A percentile compares a stretch with the other conserved stretches of the same genome.
Evolutionary conservation across 2,329 filamentous ascomycete species (phyloP).

Genomic region (Colletotrichum spinosum): DNA sequence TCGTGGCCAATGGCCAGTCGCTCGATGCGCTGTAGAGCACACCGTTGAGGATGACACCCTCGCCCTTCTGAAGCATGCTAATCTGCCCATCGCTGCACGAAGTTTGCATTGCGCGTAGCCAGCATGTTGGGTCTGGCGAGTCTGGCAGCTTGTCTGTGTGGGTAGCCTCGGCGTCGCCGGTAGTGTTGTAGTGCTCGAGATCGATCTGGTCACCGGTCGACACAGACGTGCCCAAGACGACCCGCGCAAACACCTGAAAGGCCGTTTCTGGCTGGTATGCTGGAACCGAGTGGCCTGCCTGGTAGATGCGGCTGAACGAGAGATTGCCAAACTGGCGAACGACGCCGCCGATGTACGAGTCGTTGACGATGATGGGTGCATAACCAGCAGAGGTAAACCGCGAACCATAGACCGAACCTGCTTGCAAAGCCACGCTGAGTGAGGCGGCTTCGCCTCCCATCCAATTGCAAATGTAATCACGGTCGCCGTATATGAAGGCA

Average conservation of each 20-base stretch:
- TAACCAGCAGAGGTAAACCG: slow-evolving; percentile 77
- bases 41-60: slow-evolving; percentile 71
- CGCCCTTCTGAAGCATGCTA: slow-evolving; percentile 56
- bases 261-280: slow-evolving; percentile 71
- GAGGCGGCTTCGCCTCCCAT: slow-evolving; percentile 81
- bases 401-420: slow-evolving; percentile 58
- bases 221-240: slow-evolving; percentile 66
- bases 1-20: slow-evolving; percentile 55
- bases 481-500: slow-evolving; percentile 76
- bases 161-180: slow-evolving; percentile 68
- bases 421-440: slow-evolving; percentile 66
- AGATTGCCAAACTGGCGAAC: slow-evolving; percentile 83
- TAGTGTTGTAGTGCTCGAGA: slow-evolving; percentile 64
- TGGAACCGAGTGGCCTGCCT: slow-evolving; percentile 73
- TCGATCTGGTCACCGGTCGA: slow-evolving; percentile 66
- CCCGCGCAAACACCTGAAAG: slow-evolving; percentile 70
- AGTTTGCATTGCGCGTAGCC: slow-evolving; percentile 61
- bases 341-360: slow-evolving; percentile 75
- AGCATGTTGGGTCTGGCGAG: slow-evolving; percentile 67
- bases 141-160: slow-evolving; percentile 64
- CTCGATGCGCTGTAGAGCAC: slow-evolving; percentile 59
- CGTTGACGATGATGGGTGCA: slow-evolving; percentile 76
- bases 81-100: slow-evolving; percentile 67
- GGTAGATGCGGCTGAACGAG: slow-evolving; percentile 74
- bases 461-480: slow-evolving; percentile 76